phyloP scores from a whole-genome alignment of 2,329 filamentous ascomycete genomes.

The Fusarium metavorans region DNA sequence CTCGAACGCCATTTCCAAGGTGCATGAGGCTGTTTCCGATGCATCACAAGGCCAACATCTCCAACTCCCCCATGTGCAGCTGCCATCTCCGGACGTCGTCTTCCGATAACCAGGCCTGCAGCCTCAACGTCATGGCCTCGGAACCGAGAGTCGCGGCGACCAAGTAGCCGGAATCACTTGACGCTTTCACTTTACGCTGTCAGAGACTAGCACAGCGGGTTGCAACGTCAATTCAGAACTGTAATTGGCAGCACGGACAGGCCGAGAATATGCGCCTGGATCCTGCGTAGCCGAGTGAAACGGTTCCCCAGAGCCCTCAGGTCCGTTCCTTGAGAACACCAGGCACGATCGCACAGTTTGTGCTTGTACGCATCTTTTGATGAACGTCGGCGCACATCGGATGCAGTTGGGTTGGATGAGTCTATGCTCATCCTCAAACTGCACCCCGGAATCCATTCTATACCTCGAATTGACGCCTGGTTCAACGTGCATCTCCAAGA shows the following conservation, averaged over 20 bases:
- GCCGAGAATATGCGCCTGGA: constrained; percentile 27
- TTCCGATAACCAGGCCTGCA: constrained; percentile 25
- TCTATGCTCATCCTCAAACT: too few relatives aligned
- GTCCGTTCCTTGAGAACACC: neutral
- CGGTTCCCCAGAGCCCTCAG: neutral
- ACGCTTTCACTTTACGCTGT: constrained; percentile 4
- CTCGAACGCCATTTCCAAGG: neutral
- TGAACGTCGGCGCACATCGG: neutral
- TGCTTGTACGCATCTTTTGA: neutral
- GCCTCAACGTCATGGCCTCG: constrained; percentile 22
- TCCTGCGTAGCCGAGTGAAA: neutral
- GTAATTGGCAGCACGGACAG: constrained; percentile 30
- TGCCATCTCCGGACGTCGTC: constrained; percentile 1
- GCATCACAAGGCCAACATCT: constrained; percentile 28
- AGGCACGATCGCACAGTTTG: neutral
- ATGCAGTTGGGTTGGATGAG: neutral
- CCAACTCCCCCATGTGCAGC: constrained; percentile 9
- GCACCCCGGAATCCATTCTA: neutral
- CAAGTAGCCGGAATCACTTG: constrained; percentile 34
- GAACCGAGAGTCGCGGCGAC: constrained; percentile 26
- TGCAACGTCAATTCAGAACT: constrained; percentile 29
- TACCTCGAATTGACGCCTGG: neutral
- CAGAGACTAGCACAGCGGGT: constrained; percentile 1
- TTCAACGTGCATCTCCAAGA: neutral
- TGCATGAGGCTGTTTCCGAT: constrained; percentile 20